These are phyloP conservation scores for Iberis amara DNA, from an alignment of 441 rosid genomes.

Conservation along the genomic window DNA sequence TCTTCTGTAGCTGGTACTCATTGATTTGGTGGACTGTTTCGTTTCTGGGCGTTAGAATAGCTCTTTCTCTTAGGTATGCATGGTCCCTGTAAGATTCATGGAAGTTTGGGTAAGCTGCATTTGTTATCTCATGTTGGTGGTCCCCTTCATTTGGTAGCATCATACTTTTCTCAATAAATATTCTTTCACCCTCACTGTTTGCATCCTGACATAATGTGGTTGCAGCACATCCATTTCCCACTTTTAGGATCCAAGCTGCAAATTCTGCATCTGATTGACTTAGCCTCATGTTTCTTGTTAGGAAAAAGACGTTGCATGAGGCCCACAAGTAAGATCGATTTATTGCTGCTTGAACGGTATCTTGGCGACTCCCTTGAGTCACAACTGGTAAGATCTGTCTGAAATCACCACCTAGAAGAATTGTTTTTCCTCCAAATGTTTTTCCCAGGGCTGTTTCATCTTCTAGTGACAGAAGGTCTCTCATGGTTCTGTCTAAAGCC, in stretches of 20 bases:
- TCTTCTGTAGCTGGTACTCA: too few species aligned
- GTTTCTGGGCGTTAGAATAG: constrained; percentile 7
- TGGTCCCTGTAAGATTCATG: too few species aligned
- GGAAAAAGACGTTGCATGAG: background rate
- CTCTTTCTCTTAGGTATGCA: background rate
- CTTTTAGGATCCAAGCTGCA: background rate
- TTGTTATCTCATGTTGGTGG: background rate
- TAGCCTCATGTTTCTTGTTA: constrained; percentile 5
- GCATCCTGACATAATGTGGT: too few species aligned
- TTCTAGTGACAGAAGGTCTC: background rate
- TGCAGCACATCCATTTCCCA: too few species aligned
- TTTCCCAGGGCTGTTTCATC: background rate
- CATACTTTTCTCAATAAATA: too few species aligned
- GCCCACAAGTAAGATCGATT: background rate
- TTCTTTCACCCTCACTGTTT: too few species aligned
- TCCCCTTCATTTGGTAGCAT: too few species aligned
- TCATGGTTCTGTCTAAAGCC: background rate
- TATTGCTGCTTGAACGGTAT: background rate
- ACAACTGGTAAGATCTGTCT: background rate
- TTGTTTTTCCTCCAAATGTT: constrained; percentile 15
- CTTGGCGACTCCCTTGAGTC: background rate
- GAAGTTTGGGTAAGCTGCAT: too few species aligned
- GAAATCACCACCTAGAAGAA: constrained; percentile 17
- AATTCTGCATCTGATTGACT: background rate
- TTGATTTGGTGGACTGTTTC: background rate